Base-by-base conservation (phyloP, 2,329 filamentous ascomycete species). In the Aspergillus candidus region DNA sequence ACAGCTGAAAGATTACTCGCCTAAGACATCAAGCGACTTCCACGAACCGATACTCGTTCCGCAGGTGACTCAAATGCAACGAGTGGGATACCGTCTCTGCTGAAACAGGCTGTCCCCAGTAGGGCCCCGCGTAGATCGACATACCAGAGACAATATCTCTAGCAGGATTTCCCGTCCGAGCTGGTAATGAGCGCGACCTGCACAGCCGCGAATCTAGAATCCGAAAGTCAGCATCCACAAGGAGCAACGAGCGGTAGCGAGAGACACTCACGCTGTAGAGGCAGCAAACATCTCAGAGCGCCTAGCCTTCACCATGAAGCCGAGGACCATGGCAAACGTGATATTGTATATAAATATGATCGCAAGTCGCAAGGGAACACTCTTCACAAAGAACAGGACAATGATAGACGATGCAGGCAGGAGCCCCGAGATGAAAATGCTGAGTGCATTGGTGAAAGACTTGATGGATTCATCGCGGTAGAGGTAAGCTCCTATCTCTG, bases 141-240 rank as follows among this genome's bases (percentile, higher is more conserved):
- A 27, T 10, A 8, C 22, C 2, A 27, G 22, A 10, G 22, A 10
- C 22, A 27, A 27, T 10, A 10, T 2, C 22, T 27, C 8, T 27
- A 27, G 22, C 22, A 27, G 10, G 22, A 27, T 8, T 3, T 27
- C 22, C 22, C 22, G 22, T 27, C 7, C 8, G 22, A 44, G 17
- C 40, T 50, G 18, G 46, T 46, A 33, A 48, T 44, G 10, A 48
- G 40, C 0, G 46, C 41, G 22, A 51, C 49, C 30, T 51, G 49
- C 3, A 46, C 46, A 14, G 49, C 46, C 13, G 49, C 38, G 34
- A 51, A 51, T 12, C 49, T 51, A 22, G 22, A 27, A 27, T 27
- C 17, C 3, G 15, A 27, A 11, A 13, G 13, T 40, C 17, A 45
- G 35, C 18, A 13, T n/a, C 7, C 11, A n/a, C 14, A 3, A 11